These are phyloP conservation scores for Tolypocladium endophyticum DNA, from an alignment of 2,329 filamentous ascomycete genomes.

Conservation along the genomic window DNA sequence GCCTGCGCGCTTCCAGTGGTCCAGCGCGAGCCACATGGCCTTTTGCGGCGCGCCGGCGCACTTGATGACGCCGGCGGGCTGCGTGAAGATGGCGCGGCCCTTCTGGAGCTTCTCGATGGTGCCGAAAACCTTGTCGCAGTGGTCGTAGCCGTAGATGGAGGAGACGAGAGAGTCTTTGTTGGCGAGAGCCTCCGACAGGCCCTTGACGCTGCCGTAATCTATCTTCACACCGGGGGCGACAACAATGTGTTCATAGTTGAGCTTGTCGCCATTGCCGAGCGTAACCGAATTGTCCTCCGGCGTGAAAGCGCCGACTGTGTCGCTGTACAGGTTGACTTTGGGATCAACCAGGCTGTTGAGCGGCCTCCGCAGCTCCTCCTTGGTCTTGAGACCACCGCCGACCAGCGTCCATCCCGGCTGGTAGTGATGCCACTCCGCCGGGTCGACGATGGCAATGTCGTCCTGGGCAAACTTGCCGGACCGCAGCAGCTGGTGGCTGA, in stretches of 20 bases:
- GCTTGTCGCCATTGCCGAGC: slow-evolving; percentile 40
- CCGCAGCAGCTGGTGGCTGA: slow-evolving; percentile 57
- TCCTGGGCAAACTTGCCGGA: slow-evolving; percentile 43
- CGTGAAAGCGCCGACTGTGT: slow-evolving; percentile 35
- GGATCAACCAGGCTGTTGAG: slow-evolving; percentile 42
- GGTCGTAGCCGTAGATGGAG: slow-evolving; percentile 47
- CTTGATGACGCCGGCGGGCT: slow-evolving; percentile 47
- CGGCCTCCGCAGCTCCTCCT: slow-evolving; percentile 43
- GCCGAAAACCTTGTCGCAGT: slow-evolving; percentile 40
- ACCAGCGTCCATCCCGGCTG: slow-evolving; percentile 63
- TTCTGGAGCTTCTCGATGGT: slow-evolving; percentile 35
- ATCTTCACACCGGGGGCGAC: slow-evolving; percentile 48
- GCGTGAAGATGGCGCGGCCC: slow-evolving; percentile 48
- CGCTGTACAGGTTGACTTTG: slow-evolving; percentile 51
- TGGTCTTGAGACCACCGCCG: slow-evolving; percentile 53
- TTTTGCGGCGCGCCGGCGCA: slow-evolving; percentile 53
- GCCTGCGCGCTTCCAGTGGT: slow-evolving; percentile 45
- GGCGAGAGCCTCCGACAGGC: slow-evolving; percentile 44
- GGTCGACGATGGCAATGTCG: slow-evolving; percentile 56
- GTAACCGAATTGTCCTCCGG: slow-evolving; percentile 48
- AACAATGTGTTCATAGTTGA: slow-evolving; percentile 54
- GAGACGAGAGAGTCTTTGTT: slow-evolving; percentile 37
- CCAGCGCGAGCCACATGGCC: slow-evolving; percentile 50
- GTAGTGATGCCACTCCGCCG: slow-evolving; percentile 53
- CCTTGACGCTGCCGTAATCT: slow-evolving; percentile 40